Conservation (phyloP, 148 eudicot genomes). For the Camellia lanceoleosa region DNA sequence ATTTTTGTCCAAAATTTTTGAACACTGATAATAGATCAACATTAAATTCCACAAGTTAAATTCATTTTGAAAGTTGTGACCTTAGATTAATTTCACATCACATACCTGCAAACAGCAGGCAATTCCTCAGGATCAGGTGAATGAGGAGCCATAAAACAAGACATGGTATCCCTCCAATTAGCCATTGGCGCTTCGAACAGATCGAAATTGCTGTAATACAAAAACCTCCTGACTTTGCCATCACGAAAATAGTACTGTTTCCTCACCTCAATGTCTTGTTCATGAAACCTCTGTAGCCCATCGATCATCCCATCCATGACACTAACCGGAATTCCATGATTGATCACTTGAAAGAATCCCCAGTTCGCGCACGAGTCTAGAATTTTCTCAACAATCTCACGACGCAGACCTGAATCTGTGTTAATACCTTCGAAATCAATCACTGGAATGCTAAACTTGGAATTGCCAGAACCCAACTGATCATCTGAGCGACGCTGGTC, state of each 20-base stretch:
- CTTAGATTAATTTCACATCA: background rate
- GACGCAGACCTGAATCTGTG: constrained; percentile 6
- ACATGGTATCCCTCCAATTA: constrained; percentile 59
- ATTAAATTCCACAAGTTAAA: no score
- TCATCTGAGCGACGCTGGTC: no score
- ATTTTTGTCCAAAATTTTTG: no score
- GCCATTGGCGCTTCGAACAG: constrained; percentile 31
- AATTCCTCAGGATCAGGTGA: constrained; percentile 40
- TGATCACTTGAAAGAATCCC: constrained; percentile 43
- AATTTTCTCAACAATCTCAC: constrained; percentile 17
- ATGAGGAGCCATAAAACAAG: constrained; percentile 36
- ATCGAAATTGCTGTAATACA: constrained; percentile 47
- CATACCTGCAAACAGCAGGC: constrained; percentile 55
- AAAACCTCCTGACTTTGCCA: constrained; percentile 9
- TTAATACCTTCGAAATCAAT: constrained; percentile 22
- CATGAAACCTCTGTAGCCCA: constrained; percentile 32
- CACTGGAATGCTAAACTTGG: constrained; percentile 20
- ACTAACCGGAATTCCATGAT: constrained; percentile 36
- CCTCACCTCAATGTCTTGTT: constrained; percentile 34
- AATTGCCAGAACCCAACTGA: background rate
- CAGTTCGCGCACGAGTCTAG: constrained; percentile 15
- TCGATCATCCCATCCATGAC: constrained; percentile 26
- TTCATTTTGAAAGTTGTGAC: background rate
- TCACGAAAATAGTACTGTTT: constrained; percentile 25
- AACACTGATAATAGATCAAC: no score